phyloP scores from a whole-genome alignment of 805 yeast species.

The Zygosaccharomyces siamensis region DNA sequence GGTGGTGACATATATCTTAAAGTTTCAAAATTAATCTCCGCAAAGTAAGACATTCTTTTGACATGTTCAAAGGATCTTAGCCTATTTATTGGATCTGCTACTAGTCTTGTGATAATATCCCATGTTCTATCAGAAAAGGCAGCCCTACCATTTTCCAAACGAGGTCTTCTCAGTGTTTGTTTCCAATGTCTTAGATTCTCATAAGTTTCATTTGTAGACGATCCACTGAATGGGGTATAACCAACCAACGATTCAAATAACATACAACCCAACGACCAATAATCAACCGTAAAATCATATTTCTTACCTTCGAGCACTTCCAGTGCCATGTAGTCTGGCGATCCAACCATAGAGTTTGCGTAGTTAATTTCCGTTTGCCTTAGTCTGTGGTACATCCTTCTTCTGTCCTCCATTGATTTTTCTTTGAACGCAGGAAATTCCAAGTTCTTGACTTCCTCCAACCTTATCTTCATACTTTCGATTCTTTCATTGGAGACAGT shows the following conservation, averaged over 20 bases:
- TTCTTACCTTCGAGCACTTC: constrained; percentile 92
- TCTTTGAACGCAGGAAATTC: constrained; percentile 60
- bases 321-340: constrained; percentile 98
- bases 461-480: constrained; percentile 77
- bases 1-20: constrained; percentile 79
- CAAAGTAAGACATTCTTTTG: constrained; percentile 71
- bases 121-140: constrained; percentile 96
- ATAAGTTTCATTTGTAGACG: constrained; percentile 90
- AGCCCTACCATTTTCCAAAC: constrained; percentile 81
- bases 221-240: constrained; percentile 95
- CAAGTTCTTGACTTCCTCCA: constrained; percentile 69
- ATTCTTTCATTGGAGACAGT: constrained; percentile 88
- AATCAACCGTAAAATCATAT: constrained; percentile 94
- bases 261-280: constrained; percentile 98
- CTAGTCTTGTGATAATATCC: constrained; percentile 74
- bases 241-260: constrained; percentile 94
- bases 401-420: constrained; percentile 80
- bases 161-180: constrained; percentile 82
- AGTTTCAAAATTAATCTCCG: constrained; percentile 73
- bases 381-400: constrained; percentile 72
- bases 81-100: constrained; percentile 74
- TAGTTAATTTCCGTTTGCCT: constrained; percentile 72
- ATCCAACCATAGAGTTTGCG: constrained; percentile 95
- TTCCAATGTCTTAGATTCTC: constrained; percentile 91
- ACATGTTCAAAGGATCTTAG: constrained; percentile 77